A percentile compares a stretch with the other conserved stretches of the same genome.
phyloP scores from a whole-genome alignment of 176 grass and related monocot genomes.

The Saccharum officinarum region DNA sequence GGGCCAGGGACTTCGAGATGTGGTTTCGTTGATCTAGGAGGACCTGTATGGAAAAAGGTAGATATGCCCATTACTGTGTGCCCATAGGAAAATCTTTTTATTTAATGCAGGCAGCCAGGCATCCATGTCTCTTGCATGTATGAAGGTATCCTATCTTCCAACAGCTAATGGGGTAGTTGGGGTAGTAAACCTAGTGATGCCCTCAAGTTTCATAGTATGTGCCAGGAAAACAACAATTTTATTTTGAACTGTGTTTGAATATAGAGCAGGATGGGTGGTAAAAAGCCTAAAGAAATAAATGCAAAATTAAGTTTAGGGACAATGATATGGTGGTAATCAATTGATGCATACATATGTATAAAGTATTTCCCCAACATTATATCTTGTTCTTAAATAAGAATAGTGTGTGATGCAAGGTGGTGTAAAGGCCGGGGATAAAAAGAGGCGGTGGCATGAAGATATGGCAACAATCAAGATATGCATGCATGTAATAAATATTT shows the following conservation, averaged over 20 bases:
- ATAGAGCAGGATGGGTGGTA: neutral
- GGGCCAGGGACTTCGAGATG: neutral
- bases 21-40: neutral
- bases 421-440: neutral
- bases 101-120: constrained; percentile 10
- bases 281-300: neutral
- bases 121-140: constrained; percentile 6
- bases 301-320: neutral
- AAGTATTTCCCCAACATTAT: neutral
- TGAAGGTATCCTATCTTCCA: neutral
- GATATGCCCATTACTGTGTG: constrained; percentile 14
- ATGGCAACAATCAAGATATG: neutral
- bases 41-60: neutral
- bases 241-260: neutral
- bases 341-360: neutral
- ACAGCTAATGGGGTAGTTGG: neutral
- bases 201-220: neutral
- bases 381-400: neutral
- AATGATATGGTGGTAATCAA: neutral
- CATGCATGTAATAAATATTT: neutral
- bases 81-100: neutral
- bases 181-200: neutral
- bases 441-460: neutral
- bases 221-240: neutral
- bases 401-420: neutral